These are phyloP conservation scores for Globisporangium polare DNA, from an alignment of 352 stramenopile genomes.

Conservation along the genomic window DNA sequence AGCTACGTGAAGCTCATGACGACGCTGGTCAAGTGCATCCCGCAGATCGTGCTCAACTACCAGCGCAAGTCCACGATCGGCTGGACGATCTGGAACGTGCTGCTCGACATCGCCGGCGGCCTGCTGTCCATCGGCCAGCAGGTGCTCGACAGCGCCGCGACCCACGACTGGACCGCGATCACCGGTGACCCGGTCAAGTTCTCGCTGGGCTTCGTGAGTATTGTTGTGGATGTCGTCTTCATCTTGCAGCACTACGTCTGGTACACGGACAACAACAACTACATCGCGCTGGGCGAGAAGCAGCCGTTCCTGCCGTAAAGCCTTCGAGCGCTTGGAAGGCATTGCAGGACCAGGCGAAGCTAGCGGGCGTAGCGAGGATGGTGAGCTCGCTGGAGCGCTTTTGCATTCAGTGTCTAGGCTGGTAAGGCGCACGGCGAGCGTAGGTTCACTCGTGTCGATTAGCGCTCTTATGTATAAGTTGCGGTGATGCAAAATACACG, in stretches of 20 bases:
- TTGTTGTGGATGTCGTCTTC: constrained; percentile 97
- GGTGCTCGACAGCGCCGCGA: constrained; percentile 89
- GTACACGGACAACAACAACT: constrained; percentile 60
- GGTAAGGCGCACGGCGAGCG: no score
- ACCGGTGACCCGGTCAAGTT: constrained; percentile 96
- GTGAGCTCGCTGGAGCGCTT: no score
- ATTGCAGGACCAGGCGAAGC: no score
- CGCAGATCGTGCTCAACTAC: constrained; percentile 95
- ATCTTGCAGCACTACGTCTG: constrained; percentile 96
- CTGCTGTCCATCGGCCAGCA: constrained; percentile 92
- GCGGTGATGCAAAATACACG: no score
- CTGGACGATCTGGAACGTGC: constrained; percentile 97
- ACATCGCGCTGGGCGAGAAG: background rate
- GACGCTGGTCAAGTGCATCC: constrained; percentile 95
- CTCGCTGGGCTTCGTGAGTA: constrained; percentile 91
- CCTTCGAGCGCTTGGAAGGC: no score
- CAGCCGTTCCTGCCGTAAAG: background rate
- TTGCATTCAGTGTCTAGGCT: no score
- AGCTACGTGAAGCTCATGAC: constrained; percentile 95
- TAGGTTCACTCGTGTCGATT: no score
- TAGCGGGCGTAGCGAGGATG: no score
- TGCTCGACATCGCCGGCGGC: constrained; percentile 95
- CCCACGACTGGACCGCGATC: constrained; percentile 93
- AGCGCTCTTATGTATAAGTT: no score
- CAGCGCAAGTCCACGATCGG: constrained; percentile 93